Evolutionary conservation across 352 stramenopile genomes (phyloP).

Genomic region (Phytophthora constricta): DNA sequence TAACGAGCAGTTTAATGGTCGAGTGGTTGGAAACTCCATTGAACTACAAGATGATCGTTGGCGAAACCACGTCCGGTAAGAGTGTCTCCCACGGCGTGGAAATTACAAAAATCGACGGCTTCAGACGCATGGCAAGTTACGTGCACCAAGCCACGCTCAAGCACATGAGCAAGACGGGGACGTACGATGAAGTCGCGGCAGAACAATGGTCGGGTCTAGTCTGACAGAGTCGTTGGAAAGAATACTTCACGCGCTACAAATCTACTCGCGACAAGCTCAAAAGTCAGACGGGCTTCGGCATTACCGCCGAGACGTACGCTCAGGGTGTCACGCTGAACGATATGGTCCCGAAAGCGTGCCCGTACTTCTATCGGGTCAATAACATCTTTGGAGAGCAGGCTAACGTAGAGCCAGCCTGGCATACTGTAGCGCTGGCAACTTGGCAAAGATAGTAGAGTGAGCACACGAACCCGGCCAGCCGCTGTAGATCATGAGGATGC

Average conservation of each 20-base stretch:
- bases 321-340: not conserved
- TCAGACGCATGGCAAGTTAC: conserved; percentile 4
- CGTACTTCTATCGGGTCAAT: conserved; percentile 1
- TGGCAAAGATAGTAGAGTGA: not conserved
- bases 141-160: not conserved
- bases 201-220: not conserved
- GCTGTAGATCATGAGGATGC: conserved; percentile 1
- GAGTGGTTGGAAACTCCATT: conserved; percentile 1
- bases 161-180: not conserved
- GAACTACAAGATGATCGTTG: conserved; percentile 8
- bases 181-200: not conserved
- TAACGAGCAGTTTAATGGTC: not conserved
- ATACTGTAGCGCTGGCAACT: not conserved
- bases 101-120: conserved; percentile 2
- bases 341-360: not conserved
- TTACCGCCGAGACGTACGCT: not conserved
- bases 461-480: conserved; percentile 4
- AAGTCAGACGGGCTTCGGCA: conserved; percentile 2
- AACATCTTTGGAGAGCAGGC: not conserved
- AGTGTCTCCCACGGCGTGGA: not conserved
- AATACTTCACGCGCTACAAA: not conserved
- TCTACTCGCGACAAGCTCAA: not conserved
- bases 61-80: not conserved
- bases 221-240: conserved; percentile 11
- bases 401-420: conserved; percentile 1